Percentiles rank a stretch among this genome's conserved stretches.
Conservation (phyloP, 176 grass and related monocot species). For the Eleusine indica region DNA sequence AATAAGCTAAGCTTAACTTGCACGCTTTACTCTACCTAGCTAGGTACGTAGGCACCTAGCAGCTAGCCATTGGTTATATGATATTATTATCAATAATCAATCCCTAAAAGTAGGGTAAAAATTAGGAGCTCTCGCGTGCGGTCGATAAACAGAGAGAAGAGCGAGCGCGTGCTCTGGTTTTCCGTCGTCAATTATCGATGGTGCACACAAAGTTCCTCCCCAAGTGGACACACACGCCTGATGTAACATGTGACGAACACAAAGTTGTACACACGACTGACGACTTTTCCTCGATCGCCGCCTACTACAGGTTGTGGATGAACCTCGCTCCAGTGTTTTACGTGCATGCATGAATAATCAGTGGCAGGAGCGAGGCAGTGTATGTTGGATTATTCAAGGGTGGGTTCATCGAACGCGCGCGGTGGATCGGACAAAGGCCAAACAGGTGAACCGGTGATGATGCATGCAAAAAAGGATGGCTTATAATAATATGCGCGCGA, state of each 20-base stretch:
- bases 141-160: neutral
- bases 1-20: slow-evolving; percentile 40
- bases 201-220: slow-evolving; percentile 30
- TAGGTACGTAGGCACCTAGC: slow-evolving; percentile 14
- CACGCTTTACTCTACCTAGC: slow-evolving; percentile 40
- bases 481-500: too few species aligned
- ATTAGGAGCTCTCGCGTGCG: slow-evolving; percentile 32
- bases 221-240: slow-evolving; percentile 42
- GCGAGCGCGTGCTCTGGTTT: slow-evolving; percentile 3
- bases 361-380: too few species aligned
- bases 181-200: neutral
- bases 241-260: slow-evolving; percentile 20
- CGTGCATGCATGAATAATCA: too few species aligned
- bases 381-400: too few species aligned
- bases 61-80: slow-evolving; percentile 12
- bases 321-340: neutral
- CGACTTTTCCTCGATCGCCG: neutral
- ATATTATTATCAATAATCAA: neutral
- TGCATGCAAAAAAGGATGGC: too few species aligned
- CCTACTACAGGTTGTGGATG: too few species aligned
- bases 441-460: too few species aligned
- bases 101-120: slow-evolving; percentile 32
- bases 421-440: too few species aligned
- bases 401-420: too few species aligned
- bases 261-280: neutral